A percentile compares a stretch with the other conserved stretches of the same genome.
phyloP scores from a whole-genome alignment of 2,329 filamentous ascomycete genomes.

The Neofusicoccum cordaticola region DNA sequence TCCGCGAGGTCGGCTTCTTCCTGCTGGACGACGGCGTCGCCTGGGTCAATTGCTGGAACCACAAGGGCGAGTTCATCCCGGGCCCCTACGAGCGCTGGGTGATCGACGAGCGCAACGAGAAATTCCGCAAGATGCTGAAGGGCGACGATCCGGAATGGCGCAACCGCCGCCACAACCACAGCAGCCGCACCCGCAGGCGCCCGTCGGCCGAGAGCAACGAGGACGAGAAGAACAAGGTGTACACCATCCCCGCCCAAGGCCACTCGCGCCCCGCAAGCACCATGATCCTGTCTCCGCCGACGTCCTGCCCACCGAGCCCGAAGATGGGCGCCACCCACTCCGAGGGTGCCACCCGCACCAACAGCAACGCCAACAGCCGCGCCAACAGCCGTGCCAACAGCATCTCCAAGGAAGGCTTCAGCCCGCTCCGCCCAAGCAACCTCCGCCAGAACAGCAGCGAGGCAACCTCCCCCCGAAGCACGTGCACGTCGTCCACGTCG shows the following conservation, averaged over 20 bases:
- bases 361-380: slow-evolving; percentile 21
- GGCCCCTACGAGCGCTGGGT: slow-evolving; percentile 52
- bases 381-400: slow-evolving; percentile 23
- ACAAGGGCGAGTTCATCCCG: slow-evolving; percentile 49
- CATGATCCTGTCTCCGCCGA: not conserved
- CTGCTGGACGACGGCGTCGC: slow-evolving; percentile 48
- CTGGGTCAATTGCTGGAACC: slow-evolving; percentile 52
- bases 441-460: not conserved
- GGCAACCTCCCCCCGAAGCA: not conserved
- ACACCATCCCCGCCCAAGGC: not conserved
- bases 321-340: not conserved
- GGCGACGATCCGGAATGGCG: slow-evolving; percentile 36
- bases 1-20: slow-evolving; percentile 46
- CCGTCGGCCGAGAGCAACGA: slow-evolving; percentile 3
- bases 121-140: slow-evolving; percentile 39
- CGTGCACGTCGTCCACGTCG: not conserved
- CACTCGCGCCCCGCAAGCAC: slow-evolving; percentile 12
- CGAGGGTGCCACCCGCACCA: slow-evolving; percentile 25
- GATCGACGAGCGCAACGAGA: slow-evolving; percentile 40
- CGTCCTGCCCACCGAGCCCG: slow-evolving; percentile 4
- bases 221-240: slow-evolving; percentile 6
- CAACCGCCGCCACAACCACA: slow-evolving; percentile 8
- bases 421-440: not conserved
- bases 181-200: not conserved
- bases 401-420: slow-evolving; percentile 18